Evolutionary conservation across 352 stramenopile genomes (phyloP), one percentile per base, ranked within the genome.

Genomic region (Paralagenidium karlingii): DNA sequence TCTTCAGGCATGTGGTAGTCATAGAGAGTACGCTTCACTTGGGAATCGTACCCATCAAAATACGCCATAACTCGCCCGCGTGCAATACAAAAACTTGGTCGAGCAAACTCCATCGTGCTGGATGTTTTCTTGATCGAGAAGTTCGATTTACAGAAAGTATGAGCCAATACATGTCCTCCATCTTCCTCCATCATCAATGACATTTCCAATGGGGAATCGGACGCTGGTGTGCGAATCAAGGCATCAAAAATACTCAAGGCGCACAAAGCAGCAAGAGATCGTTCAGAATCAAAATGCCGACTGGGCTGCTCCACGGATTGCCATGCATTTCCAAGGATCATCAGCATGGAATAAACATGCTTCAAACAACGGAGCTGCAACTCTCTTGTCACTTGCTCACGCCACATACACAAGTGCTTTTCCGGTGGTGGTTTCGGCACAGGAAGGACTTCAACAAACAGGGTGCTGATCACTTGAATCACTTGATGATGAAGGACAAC

Each of bases 1-100:
- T 92, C 81, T 37, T 90, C 80, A 0, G 73, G 74, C 79, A 93
- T 92, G 38, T 89, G 82, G 30, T 89, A 89, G 29, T 87, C 69
- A 42, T 91, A 93, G 15, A 94, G 45, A 22, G 82, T 64, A 20
- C 65, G 62, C 29, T 81, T 82, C 5, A 51, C 77, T 2, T 53
- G 36, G 13, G 43, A 36, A 27, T 87, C 67, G 34, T 80, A 62
- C 5, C 56, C 60, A 21, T 78, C 58, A 36, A 94, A 90, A 40
- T 94, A 94, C 10, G 70, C 70, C 8, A 94, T 59, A 4, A 90
- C 71, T 26, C 62, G 54, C 4, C 77, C 74, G 11, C 82, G 66
- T 15, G 81, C 55, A 15, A 90, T 49, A 30, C 73, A 77, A 45
- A 87, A 82, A 24, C 67, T 75, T 24, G 82, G 79, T 6, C 76